Evolutionary conservation across 225 moss, liverwort and hornwort species (phyloP), one percentile per base, ranked within the genome.

Genomic region (Rhytidiadelphus loreus): DNA sequence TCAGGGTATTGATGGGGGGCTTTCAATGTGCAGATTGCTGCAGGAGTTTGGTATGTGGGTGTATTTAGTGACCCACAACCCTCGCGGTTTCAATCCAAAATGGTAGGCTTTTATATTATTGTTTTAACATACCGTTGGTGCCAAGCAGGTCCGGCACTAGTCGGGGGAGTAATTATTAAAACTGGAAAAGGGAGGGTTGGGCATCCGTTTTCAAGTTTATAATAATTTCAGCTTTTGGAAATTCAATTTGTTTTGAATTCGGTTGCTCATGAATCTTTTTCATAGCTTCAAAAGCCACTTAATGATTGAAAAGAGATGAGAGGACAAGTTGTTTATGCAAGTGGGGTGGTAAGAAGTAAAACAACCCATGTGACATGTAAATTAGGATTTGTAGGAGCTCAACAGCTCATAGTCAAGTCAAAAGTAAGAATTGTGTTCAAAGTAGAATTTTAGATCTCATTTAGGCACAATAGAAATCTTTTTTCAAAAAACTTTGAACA

Each of bases 11-110:
- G 61, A 87, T 69, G 65, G 55, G 63, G 48, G 26, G 37, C 26
- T 83, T 60, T 77, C 62, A 16, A 16, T 61, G n/a, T 89, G 86
- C 90, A 94, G 93, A 88, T 94, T 83, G 72, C 56, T 68, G 88
- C 90, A 77, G 94, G 94, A 90, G 90, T 93, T 80, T 94, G 94
- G 94, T 91, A 92, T n/a, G 87, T 93, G 81, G 94, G 94, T 37
- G 90, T 94, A 6, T 94, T 94, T 83, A 94, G 94, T 65, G 90
- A 94, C n/a, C 50, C 92, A 18, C 73, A 82, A 46, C 88, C 88
- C 53, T 92, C 93, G 30, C 87, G 94, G 16, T 94, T 91, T 77
- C 93, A 93, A 81, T 88, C 92, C 44, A 94, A 94, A 87, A 90
- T 91, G 93, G 94, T 94, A 91, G 3, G 61, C 23, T 81, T 44